A percentile compares a stretch with the other conserved stretches of the same genome.
These are phyloP conservation scores for Smithsoniella earleae DNA, from an alignment of 163 green algal species.

Conservation along the genomic window DNA sequence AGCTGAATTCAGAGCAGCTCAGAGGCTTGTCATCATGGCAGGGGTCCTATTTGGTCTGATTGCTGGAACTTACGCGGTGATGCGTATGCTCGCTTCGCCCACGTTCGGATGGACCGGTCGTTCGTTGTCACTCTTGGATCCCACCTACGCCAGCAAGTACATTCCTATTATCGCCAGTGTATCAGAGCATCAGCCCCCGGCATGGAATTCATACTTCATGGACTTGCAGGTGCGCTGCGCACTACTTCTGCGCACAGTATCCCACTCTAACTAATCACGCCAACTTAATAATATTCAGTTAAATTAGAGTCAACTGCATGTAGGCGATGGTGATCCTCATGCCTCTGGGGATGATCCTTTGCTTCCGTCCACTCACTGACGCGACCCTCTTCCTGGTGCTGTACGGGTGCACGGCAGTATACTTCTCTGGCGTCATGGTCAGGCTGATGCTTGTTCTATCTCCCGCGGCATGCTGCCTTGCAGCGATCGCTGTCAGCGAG, in stretches of 20 bases:
- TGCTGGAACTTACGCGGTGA: slow-evolving; percentile 46
- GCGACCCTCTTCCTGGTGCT: slow-evolving; percentile 80
- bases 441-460: slow-evolving; percentile 90
- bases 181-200: slow-evolving; percentile 70
- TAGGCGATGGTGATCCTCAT: slow-evolving; percentile 53
- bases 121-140: slow-evolving; percentile 74
- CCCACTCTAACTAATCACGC: neutral
- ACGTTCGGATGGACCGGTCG: slow-evolving; percentile 89
- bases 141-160: slow-evolving; percentile 91
- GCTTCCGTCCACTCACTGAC: slow-evolving; percentile 68
- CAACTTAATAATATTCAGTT: neutral
- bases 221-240: slow-evolving; percentile 42
- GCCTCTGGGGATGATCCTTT: slow-evolving; percentile 65
- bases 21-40: slow-evolving; percentile 50
- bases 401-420: slow-evolving; percentile 79
- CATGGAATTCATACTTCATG: slow-evolving; percentile 77
- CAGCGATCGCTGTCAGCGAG: slow-evolving; percentile 60
- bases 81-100: slow-evolving; percentile 69
- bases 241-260: neutral
- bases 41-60: slow-evolving; percentile 40
- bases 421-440: slow-evolving; percentile 90
- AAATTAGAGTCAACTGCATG: neutral
- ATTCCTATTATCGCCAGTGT: slow-evolving; percentile 95
- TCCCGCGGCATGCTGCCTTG: slow-evolving; percentile 76
- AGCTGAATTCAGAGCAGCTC: slow-evolving; percentile 48